Evolutionary conservation across 2,329 filamentous ascomycete species (phyloP).

Genomic region (Pseudogymnoascus sp.): DNA sequence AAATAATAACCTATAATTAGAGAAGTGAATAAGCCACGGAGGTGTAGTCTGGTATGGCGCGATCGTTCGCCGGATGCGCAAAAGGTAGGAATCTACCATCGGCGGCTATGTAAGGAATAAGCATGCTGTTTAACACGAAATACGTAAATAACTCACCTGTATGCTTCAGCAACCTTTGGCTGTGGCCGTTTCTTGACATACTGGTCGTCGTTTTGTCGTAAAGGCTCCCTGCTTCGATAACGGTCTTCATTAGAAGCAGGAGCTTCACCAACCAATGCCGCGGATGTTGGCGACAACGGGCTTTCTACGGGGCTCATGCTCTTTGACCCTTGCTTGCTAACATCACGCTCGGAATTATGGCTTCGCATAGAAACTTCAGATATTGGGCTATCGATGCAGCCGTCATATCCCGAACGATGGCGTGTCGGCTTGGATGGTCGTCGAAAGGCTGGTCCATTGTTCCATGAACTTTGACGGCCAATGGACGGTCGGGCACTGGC

Average conservation of each 20-base stretch:
- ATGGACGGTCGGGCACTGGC: constrained; percentile 24
- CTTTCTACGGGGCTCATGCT: constrained; percentile 3
- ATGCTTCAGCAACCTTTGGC: constrained; percentile 35
- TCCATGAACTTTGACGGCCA: constrained; percentile 17
- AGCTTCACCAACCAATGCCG: constrained; percentile 25
- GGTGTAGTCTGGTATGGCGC: neutral
- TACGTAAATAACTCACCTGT: constrained; percentile 27
- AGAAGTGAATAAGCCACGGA: neutral
- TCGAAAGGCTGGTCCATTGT: neutral
- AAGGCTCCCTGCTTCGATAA: constrained; percentile 19
- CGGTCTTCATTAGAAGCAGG: constrained; percentile 5
- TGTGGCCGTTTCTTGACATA: constrained; percentile 29
- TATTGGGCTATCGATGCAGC: neutral
- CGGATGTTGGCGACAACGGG: constrained; percentile 25
- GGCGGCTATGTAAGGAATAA: constrained; percentile 26
- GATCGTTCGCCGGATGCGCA: neutral
- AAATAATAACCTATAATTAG: constrained; percentile 1
- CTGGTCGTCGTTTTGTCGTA: constrained; percentile 29
- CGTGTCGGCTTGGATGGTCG: constrained; percentile 2
- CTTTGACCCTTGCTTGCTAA: neutral
- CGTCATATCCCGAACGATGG: neutral
- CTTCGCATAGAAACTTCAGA: constrained; percentile 2
- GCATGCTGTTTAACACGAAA: neutral
- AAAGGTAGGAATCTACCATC: constrained; percentile 30
- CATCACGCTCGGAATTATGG: neutral